Base-by-base conservation (phyloP, 2,329 filamentous ascomycete genomes). In the Hypoxylon sp. region DNA sequence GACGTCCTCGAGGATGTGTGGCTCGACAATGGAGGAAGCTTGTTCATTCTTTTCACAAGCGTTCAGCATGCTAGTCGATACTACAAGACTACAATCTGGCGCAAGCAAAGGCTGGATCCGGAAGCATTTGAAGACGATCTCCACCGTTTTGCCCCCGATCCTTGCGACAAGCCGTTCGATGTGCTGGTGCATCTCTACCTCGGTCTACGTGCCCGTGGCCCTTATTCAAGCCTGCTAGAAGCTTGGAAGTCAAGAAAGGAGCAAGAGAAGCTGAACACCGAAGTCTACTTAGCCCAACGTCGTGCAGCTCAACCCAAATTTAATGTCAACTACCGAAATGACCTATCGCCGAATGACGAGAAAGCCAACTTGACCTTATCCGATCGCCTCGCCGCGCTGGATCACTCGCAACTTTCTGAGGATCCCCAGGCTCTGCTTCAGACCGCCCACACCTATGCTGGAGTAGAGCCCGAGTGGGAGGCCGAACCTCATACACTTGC, bases 1-100 rank as follows among this genome's bases (percentile, higher is more conserved):
- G 34, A 55, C 1, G 9, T 49, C 8, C 17, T 60, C 1, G 57
- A 60, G 11, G 57, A 60, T 11, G 7, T 40, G 5, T 60, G 54
- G 54, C 7, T 51, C 3, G 44, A 55, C 7, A 7, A 26, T 1
- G 1, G 34, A 2, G 19, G 13, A 2, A 8, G 9, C 1, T 7
- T 47, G 13, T 47, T 15, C 13, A 26, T 60, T 0, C 41, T 57
- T 2, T 60, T 57, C 36, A 31, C 21, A 11, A 29, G 29, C 5
- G 5, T 55, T 1, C 5, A 15, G 3, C 0, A 17, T 1, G 53
- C 57, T 0, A 27, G 48, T 21, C 31, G 32, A 2, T 47, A 43
- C 13, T 57, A 32, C 42, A 57, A 51, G 38, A 26, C 6, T 2
- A 27, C 42, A 5, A 19, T 32, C 11, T 19, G 29, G 7, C 2